Conservation (phyloP, 2,329 filamentous ascomycete genomes). For the Hymenoscyphus linearis region DNA sequence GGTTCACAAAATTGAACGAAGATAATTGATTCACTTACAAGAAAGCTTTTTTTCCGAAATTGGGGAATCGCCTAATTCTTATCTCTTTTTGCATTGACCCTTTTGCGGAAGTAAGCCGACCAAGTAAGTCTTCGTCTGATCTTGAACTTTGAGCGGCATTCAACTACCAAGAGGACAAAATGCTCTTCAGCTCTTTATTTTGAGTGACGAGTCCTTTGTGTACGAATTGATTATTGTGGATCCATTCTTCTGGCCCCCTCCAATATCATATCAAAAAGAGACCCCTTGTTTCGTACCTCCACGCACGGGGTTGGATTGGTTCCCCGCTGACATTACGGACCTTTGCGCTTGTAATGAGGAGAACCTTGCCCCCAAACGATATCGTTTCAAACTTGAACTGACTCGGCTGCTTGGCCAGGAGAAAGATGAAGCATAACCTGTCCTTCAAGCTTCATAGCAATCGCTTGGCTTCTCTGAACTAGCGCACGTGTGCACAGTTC, state of each 20-base stretch:
- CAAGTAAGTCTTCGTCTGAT: not conserved
- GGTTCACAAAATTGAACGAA: slow-evolving; percentile 4
- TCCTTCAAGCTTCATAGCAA: not conserved
- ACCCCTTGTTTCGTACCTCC: not conserved
- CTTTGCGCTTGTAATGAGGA: not conserved
- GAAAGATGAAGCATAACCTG: not conserved
- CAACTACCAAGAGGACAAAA: too few species aligned
- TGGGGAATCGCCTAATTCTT: not conserved
- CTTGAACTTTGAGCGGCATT: not conserved
- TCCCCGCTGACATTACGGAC: not conserved
- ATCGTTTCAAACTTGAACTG: not conserved
- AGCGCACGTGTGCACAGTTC: not conserved
- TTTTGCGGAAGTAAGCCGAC: not conserved
- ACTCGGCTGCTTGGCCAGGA: not conserved
- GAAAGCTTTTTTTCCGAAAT: not conserved
- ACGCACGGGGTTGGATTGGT: not conserved
- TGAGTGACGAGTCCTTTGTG: too few species aligned
- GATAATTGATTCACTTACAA: not conserved
- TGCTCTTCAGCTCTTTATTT: too few species aligned
- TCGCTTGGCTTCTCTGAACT: not conserved
- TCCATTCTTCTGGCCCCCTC: not conserved
- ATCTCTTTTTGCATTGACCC: not conserved
- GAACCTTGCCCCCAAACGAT: not conserved
- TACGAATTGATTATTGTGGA: not conserved
- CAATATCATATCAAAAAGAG: not conserved